Base-by-base conservation (phyloP, 2,329 filamentous ascomycete species). In the Ophiostoma pallidulum region DNA sequence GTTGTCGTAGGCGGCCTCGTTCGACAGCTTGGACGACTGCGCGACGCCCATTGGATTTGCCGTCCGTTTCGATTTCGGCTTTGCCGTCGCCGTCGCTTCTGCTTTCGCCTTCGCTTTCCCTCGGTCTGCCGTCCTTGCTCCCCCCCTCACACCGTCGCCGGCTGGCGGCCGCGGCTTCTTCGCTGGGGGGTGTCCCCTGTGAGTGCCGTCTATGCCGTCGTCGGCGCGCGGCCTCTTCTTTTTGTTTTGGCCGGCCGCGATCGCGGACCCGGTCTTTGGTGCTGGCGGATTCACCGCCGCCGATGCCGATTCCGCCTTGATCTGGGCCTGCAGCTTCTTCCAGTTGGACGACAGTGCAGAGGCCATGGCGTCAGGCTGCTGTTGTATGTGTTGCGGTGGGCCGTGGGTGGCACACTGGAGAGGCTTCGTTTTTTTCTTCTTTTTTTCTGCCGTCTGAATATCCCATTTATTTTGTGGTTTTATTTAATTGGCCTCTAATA, bases 261-360 rank as follows among this genome's bases (percentile, higher is more conserved):
- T 53, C 13, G 61, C 45, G 56, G 56, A 45, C 49, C 57, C 32
- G 53, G 60, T 8, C 16, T 28, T 31, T 51, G 63, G 55, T 58
- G 54, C 9, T 49, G 35, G 20, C 54, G 28, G 51, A 53, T 51
- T 62, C 60, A 31, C 64, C 59, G 56, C 12, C 29, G 40, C 44
- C 4, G 36, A 29, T 9, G 66, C 54, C n/a, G 67, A 62, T 50
- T 73, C 69, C 35, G 69, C 61, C 58, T 75, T 71, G 56, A 79
- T 66, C 57, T 74, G 74, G 54, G 76, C 75, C 66, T 88, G 84
- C 47, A 90, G 72, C 66, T 77, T 83, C 66, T 87, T 88, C 85
- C 85, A 90, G 62, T 90, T 90, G 46, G 76, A 79, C 12, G 79
- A 83, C 29, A 82, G 64, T 57, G 68, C 68, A 32, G 63, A 63